A percentile compares a stretch with the other conserved stretches of the same genome.
Evolutionary conservation across 176 grass and related monocot species (phyloP).

Genomic region (bread wheat (Triticum aestivum)): DNA sequence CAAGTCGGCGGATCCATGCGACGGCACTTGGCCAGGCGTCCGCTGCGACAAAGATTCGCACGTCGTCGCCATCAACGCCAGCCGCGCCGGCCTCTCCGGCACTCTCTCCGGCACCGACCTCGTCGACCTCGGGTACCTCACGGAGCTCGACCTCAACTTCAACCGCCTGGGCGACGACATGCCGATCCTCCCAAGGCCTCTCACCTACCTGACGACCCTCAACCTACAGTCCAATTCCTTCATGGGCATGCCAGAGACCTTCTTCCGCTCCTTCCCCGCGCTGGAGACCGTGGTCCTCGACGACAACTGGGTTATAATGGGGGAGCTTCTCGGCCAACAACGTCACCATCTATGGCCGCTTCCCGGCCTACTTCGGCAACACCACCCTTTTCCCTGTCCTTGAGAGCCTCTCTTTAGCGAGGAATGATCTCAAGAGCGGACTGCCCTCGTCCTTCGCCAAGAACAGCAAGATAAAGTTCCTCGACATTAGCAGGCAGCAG

Average conservation of each 20-base stretch:
- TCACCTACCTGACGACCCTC: background rate
- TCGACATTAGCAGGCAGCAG: background rate
- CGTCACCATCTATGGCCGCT: background rate
- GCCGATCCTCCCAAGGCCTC: background rate
- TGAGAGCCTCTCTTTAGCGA: background rate
- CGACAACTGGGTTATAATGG: background rate
- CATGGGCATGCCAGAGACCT: background rate
- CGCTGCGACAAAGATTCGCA: conserved; percentile 5
- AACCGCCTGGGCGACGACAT: background rate
- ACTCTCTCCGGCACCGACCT: conserved; percentile 1
- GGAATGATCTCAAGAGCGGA: background rate
- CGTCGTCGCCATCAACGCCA: conserved; percentile 18
- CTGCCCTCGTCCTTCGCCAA: background rate
- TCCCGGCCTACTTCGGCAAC: background rate
- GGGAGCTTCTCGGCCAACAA: background rate
- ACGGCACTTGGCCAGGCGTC: conserved; percentile 17
- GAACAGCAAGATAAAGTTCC: conserved; percentile 14
- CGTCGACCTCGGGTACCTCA: background rate
- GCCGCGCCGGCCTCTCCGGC: background rate
- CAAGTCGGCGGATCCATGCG: conserved; percentile 10
- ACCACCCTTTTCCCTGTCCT: background rate
- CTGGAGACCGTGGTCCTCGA: conserved; percentile 2
- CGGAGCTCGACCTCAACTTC: conserved; percentile 14
- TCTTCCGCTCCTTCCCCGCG: background rate
- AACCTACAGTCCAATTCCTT: background rate